Percentiles rank a stretch among this genome's conserved stretches.
Evolutionary conservation across 331 rosid species (phyloP).

Genomic region (Malus hybrid): DNA sequence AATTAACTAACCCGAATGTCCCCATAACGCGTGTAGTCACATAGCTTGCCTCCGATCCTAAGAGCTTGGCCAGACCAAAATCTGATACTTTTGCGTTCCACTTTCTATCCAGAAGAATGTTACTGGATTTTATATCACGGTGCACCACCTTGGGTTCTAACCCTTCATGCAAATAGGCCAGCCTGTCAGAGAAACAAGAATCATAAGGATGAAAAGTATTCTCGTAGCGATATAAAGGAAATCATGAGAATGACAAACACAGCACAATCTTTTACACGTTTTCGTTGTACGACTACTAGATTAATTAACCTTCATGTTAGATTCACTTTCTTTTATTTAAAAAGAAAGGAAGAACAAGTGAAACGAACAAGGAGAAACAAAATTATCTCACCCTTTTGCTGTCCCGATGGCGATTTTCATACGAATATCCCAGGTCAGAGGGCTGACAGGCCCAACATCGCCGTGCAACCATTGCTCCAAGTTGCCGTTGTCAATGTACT

Average conservation of each 20-base stretch:
- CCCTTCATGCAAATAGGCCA: conserved; percentile 95
- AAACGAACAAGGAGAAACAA: not conserved
- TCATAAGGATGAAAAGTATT: not conserved
- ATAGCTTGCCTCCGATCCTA: conserved; percentile 71
- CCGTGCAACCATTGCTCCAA: conserved; percentile 99
- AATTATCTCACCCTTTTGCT: conserved; percentile 69
- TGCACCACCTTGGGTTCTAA: conserved; percentile 98
- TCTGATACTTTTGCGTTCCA: conserved; percentile 94
- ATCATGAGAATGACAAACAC: not conserved
- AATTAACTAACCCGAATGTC: conserved; percentile 66
- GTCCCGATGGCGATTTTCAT: conserved; percentile 82
- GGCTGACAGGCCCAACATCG: conserved; percentile 83
- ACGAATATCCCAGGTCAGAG: conserved; percentile 88
- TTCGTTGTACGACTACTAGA: not conserved
- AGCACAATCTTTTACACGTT: not conserved
- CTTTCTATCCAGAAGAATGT: conserved; percentile 81
- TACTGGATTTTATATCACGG: conserved; percentile 91
- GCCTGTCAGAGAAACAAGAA: conserved; percentile 37
- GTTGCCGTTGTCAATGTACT: conserved; percentile 86
- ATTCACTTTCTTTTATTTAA: not conserved
- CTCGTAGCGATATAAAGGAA: not conserved
- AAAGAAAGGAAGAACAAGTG: not conserved
- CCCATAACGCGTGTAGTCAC: conserved; percentile 99
- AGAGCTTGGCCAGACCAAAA: conserved; percentile 95
- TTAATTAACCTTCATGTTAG: not conserved